A percentile compares a stretch with the other conserved stretches of the same genome.
Evolutionary conservation across 768 basidiomycete genomes (phyloP).

Genomic region (Exidia glandulosa): DNA sequence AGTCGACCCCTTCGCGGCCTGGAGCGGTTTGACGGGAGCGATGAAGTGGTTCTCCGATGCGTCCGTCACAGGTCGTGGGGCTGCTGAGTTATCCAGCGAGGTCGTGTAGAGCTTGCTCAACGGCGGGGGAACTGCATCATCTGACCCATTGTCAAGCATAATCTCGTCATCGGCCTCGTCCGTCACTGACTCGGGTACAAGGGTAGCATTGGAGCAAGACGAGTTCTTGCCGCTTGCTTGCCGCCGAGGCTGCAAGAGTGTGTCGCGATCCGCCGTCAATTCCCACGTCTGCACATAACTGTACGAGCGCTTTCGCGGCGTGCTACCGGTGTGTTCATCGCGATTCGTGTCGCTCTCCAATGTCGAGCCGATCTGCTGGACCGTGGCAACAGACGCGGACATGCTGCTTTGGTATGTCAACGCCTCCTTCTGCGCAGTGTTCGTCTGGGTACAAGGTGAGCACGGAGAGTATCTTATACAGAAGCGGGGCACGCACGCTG

Average conservation of each 20-base stretch:
- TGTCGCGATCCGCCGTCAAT: constrained; percentile 51
- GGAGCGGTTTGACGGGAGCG: not conserved
- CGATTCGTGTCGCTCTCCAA: constrained; percentile 7
- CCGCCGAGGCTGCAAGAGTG: constrained; percentile 33
- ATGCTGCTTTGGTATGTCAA: not conserved
- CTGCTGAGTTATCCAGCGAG: not conserved
- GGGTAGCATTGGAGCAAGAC: not conserved
- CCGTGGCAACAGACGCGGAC: not conserved
- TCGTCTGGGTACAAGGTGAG: not conserved
- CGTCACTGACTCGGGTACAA: not conserved
- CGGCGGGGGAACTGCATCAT: not conserved
- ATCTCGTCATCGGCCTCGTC: not conserved
- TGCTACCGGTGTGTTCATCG: constrained; percentile 58
- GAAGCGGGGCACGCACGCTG: not conserved
- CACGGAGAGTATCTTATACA: not conserved
- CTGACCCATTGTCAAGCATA: not conserved
- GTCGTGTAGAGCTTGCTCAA: not conserved
- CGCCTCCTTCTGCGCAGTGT: not conserved
- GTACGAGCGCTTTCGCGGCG: constrained; percentile 68
- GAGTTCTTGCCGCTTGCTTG: not conserved
- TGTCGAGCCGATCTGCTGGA: not conserved
- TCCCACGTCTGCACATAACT: constrained; percentile 63
- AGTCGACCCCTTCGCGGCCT: not conserved
- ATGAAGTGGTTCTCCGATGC: not conserved
- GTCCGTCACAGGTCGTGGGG: no score